A percentile compares a stretch with the other conserved stretches of the same genome.
Conservation (phyloP, 176 grass and related monocot species). For the Zea luxurians region DNA sequence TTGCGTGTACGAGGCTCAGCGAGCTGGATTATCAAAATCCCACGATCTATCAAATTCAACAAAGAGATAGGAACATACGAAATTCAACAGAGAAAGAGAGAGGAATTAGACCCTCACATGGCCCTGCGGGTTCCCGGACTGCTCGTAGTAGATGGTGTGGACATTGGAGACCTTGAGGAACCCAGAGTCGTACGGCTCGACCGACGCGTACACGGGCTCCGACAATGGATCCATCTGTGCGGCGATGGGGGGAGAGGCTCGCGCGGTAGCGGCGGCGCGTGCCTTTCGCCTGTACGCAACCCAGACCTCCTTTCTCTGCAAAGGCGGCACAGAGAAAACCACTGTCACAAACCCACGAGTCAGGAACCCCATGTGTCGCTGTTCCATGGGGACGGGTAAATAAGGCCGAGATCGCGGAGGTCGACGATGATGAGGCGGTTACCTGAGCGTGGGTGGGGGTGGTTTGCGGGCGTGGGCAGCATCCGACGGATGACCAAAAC, state of each 20-base stretch:
- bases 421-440: neutral
- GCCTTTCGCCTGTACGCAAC: neutral
- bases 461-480: too few relatives aligned
- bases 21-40: neutral
- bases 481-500: too few relatives aligned
- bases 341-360: neutral
- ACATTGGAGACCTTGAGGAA: conserved; percentile 76
- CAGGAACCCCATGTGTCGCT: neutral
- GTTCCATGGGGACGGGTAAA: neutral
- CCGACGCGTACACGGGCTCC: conserved; percentile 53
- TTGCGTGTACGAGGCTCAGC: neutral
- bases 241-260: neutral
- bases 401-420: neutral
- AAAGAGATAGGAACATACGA: too few relatives aligned
- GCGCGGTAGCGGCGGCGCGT: neutral
- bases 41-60: neutral
- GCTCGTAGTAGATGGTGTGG: conserved; percentile 90
- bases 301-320: neutral
- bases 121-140: conserved; percentile 81
- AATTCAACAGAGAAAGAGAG: too few relatives aligned
- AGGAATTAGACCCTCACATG: conserved; percentile 51
- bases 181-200: conserved; percentile 68
- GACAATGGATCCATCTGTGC: conserved; percentile 32
- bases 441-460: neutral
- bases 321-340: neutral